These are phyloP conservation scores for Catharanthus roseus DNA, from an alignment of 257 asterid genomes.

Conservation along the genomic window DNA sequence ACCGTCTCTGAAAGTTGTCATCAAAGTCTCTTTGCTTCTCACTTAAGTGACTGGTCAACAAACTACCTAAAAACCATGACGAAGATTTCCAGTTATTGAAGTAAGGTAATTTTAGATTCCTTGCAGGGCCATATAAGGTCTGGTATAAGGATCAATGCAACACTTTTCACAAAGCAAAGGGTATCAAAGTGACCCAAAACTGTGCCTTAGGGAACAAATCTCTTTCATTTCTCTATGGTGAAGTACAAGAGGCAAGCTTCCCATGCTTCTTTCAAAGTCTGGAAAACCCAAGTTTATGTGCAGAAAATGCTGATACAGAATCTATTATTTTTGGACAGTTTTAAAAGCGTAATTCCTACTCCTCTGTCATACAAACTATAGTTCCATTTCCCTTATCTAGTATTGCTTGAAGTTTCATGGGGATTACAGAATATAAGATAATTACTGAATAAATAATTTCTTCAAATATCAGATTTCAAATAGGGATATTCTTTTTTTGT, in stretches of 20 bases:
- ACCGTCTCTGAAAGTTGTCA: constrained; percentile 55
- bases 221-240: no score
- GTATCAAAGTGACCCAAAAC: neutral
- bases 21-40: constrained; percentile 74
- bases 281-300: neutral
- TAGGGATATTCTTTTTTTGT: neutral
- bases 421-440: neutral
- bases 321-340: neutral
- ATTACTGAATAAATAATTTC: neutral
- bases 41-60: constrained; percentile 50
- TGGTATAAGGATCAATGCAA: neutral
- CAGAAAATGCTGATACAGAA: neutral
- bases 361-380: neutral
- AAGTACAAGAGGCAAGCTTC: neutral
- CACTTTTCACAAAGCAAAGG: neutral
- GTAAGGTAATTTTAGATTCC: neutral
- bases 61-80: constrained; percentile 47
- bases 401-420: neutral
- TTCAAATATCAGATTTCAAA: neutral
- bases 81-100: constrained; percentile 17
- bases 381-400: neutral
- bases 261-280: neutral
- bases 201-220: no score
- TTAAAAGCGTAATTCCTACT: neutral
- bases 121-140: neutral